Base-by-base conservation (phyloP, 1,284 basidiomycete genomes). In the Ustilago esculenta region DNA sequence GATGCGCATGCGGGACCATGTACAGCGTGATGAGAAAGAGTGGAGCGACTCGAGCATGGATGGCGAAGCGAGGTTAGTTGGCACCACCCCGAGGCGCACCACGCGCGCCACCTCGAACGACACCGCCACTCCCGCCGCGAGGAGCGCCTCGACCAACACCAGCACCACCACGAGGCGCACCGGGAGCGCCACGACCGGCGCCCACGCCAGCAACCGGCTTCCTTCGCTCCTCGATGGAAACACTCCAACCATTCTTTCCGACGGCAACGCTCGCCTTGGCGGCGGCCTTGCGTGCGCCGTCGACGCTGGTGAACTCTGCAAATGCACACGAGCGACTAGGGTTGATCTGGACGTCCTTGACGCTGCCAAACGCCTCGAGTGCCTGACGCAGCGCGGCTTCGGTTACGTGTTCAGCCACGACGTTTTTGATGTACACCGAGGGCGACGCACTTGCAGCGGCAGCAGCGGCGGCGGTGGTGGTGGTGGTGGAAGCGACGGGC, bases 271-370 rank as follows among this genome's bases (percentile, higher is more conserved):
- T 92, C 53, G 92, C 92, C 77, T 94, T 91, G 21, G 87, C 84
- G 74, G 98, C 94, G 3, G 95, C 95, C 55, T 89, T 88, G 72
- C 88, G 87, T 14, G 95, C 95, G 23, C 87, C 85, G 4, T 96
- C 93, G 63, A 94, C 83, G 8, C 85, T 85, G 32, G 82, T 83
- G 84, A 95, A 98, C 83, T 98, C 94, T 76, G 94, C 86, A 86
- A 98, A 98, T 1, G 94, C 95, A 80, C 94, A 97, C 0, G 91
- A 92, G 83, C 93, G 95, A 81, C 79, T 80, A 67, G 90, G 90
- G 45, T 96, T 90, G 73, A 97, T 89, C 83, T 97, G 93, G 43
- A 93, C 84, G 45, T 94, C 92, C 83, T 91, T 92, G 79, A 96
- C 86, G 4, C 89, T 86, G 5, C 94, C 94, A 82, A 97, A 97